These are phyloP conservation scores for Annulohypoxylon truncatum DNA, from an alignment of 2,329 filamentous ascomycete genomes.

Conservation along the genomic window DNA sequence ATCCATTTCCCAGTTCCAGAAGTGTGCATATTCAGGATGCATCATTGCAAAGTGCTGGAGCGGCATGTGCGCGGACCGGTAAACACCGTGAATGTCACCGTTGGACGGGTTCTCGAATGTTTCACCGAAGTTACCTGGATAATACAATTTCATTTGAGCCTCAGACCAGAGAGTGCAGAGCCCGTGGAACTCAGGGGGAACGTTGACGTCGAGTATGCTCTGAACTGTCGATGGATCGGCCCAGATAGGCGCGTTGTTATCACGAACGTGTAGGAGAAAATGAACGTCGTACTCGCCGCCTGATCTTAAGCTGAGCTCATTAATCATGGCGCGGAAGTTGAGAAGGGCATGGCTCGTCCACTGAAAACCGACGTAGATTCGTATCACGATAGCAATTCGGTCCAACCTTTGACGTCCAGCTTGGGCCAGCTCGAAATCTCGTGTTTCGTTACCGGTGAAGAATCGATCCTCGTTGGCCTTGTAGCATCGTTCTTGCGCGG, in stretches of 20 bases:
- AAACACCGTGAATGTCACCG: slow-evolving; percentile 74
- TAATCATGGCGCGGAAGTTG: slow-evolving; percentile 83
- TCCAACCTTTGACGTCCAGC: slow-evolving; percentile 56
- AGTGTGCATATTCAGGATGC: slow-evolving; percentile 73
- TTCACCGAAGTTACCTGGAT: slow-evolving; percentile 76
- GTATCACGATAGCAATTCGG: slow-evolving; percentile 80
- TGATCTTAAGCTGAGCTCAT: slow-evolving; percentile 80
- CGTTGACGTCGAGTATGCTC: slow-evolving; percentile 72
- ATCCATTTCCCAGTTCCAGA: slow-evolving; percentile 79
- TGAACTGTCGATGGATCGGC: slow-evolving; percentile 80
- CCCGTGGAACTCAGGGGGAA: slow-evolving; percentile 80
- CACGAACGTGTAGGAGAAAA: slow-evolving; percentile 86
- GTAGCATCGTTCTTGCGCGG: slow-evolving; percentile 65
- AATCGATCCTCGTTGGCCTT: slow-evolving; percentile 73
- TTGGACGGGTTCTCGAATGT: slow-evolving; percentile 69
- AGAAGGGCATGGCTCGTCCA: slow-evolving; percentile 83
- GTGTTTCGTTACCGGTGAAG: slow-evolving; percentile 55
- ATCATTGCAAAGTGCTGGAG: slow-evolving; percentile 72
- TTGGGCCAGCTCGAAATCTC: slow-evolving; percentile 46
- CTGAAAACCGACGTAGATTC: slow-evolving; percentile 82
- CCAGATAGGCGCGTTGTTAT: slow-evolving; percentile 83
- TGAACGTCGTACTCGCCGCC: slow-evolving; percentile 86
- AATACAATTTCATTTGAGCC: slow-evolving; percentile 83
- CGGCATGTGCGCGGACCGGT: slow-evolving; percentile 72
- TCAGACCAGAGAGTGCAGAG: slow-evolving; percentile 89